Base-by-base conservation (phyloP, 2,329 filamentous ascomycete genomes). In the Sclerotinia subarctica region DNA sequence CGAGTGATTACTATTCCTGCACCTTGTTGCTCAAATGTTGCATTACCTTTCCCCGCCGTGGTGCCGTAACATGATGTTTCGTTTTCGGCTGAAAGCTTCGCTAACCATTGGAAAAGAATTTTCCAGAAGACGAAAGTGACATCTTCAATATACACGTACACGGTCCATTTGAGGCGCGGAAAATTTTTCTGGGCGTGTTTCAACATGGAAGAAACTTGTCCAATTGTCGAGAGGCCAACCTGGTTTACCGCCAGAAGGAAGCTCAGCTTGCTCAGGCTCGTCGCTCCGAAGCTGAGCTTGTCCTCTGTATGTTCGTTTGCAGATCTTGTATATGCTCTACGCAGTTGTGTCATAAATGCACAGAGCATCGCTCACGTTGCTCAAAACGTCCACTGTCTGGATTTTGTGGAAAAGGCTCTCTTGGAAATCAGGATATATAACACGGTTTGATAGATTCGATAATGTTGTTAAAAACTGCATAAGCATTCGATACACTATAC, bases 121-220 rank as follows among this genome's bases (percentile, higher is more conserved):
- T 13, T 13, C 42, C 66, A 57, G 29, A 70, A 69, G 19, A 70
- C 53, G 38, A 62, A 70, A 46, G 64, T 69, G 11, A 69, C 65
- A 46, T 70, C 68, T 47, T 70, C 69, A 11, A 70, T 69, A 54
- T 70, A 70, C 26, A 70, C 53, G 19, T 70, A 70, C 26, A 70
- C 53, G 19, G 64, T 63, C 69, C 69, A 70, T 59, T 70, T 70
- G 15, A 57, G 35, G 4, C 46, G 64, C 0, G 69, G 65, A 35
- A 49, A 51, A 8, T 63, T 53, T 32, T 59, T 58, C 4, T 64
- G 52, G 1, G 60, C 64, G 21, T 70, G 68, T 21, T n/a, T 19
- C 4, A 70, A 26, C 68, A 70, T 70, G 11, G 69, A 8, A 70
- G 54, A 47, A 70, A 70, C 51, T 70, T 69, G 24, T 70, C 69